Base-by-base conservation (phyloP, 805 yeast species). In the Blastobotrys robertii region DNA sequence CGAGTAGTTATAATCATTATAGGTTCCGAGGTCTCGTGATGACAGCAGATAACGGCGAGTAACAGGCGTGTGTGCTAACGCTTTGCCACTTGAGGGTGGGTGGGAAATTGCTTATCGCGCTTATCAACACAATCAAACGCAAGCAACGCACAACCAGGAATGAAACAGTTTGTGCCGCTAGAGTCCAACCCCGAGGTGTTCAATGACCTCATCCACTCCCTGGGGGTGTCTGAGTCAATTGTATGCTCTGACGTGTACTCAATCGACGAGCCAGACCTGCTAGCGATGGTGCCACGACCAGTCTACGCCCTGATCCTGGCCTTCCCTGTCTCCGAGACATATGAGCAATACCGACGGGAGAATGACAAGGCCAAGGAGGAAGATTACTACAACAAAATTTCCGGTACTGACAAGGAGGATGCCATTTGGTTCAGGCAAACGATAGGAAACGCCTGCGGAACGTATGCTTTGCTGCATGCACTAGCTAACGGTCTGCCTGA, bases 151-250 rank as follows among this genome's bases (percentile, higher is more conserved):
- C 6, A 29, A 3, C 19, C 10, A 30, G 3, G 8, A 25, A 45
- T 14, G 22, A 58, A 56, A 40, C 48, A 42, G 1, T 58, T 84
- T 11, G 78, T 87, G 9, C 97, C 97, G 2, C 64, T 90, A 30
- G 98, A 92, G 59, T 84, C 94, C 6, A 85, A 87, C 53, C 98
- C 98, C 0, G 81, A 72, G 8, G 77, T 90, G 5, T 88, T 90
- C 65, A 75, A 82, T 7, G 66, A 66, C 0, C 78, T 86, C 52
- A 83, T 87, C 1, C 69, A 65, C 29, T 70, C 70, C 16, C 59
- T 92, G 34, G 97, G 97, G 0, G 66, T 88, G 4, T 58, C 77
- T 0, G 72, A 76, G 1, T 58, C 72, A 1, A 67, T 78, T 10
- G 70, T 68, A 37, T 90, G 86, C 62, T 77, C 74, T 43, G 98